Conservation (phyloP, 257 asterid genomes). For the Rubia yunnanensis region DNA sequence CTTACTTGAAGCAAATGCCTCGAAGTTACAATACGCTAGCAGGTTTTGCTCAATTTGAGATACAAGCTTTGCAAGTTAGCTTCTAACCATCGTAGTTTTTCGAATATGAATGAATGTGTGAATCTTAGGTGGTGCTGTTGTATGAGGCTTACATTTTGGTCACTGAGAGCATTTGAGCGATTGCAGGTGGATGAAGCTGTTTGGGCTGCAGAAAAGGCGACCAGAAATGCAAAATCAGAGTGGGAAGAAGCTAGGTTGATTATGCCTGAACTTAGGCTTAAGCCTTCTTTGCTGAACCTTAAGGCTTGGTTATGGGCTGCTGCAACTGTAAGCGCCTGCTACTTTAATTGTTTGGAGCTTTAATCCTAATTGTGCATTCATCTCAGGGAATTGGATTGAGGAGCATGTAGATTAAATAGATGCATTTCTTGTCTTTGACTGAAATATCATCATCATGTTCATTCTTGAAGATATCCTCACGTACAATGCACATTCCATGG, state of each 20-base stretch:
- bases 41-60: conserved; percentile 53
- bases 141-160: conserved; percentile 16
- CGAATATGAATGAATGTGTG: neutral
- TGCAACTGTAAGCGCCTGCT: conserved; percentile 53
- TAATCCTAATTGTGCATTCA: neutral
- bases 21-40: conserved; percentile 61
- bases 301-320: conserved; percentile 94
- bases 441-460: neutral
- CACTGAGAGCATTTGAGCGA: conserved; percentile 20
- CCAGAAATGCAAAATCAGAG: conserved; percentile 42
- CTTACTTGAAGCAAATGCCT: conserved; percentile 79
- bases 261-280: conserved; percentile 50
- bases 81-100: conserved; percentile 8
- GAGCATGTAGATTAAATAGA: neutral
- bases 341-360: neutral
- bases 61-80: conserved; percentile 77
- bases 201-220: conserved; percentile 76
- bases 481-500: conserved; percentile 90
- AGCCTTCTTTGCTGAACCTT: conserved; percentile 41
- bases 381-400: neutral
- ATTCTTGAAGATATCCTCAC: conserved; percentile 68
- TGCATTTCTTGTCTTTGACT: neutral
- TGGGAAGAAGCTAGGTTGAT: conserved; percentile 55
- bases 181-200: conserved; percentile 82
- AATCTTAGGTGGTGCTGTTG: neutral